A percentile compares a stretch with the other conserved stretches of the same genome.
These are phyloP conservation scores for Ruellia speciosa DNA, from an alignment of 305 asterid species.

Conservation along the genomic window DNA sequence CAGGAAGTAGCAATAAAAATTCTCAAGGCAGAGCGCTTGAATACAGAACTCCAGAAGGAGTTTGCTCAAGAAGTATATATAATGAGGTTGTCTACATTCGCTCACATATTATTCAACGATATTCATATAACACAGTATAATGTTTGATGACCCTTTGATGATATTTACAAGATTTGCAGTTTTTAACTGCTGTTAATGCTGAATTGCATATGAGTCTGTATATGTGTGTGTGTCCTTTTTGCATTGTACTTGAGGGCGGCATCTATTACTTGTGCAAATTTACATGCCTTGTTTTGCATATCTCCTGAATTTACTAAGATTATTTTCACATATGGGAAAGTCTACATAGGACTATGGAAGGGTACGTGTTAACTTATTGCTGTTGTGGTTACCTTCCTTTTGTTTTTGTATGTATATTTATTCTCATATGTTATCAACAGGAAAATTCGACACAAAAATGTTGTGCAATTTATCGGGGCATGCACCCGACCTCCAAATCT, in stretches of 20 bases:
- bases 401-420: background rate
- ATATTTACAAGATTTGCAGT: background rate
- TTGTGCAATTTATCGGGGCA: slow-evolving; percentile 69
- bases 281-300: too few species aligned
- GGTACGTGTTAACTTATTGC: too few species aligned
- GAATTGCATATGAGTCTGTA: too few species aligned
- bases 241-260: too few species aligned
- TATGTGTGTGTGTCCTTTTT: too few species aligned
- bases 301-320: too few species aligned
- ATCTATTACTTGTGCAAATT: too few species aligned
- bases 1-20: slow-evolving; percentile 83
- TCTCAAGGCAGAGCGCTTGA: slow-evolving; percentile 60
- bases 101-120: background rate
- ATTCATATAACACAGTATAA: background rate
- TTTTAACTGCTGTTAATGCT: slow-evolving; percentile 4
- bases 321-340: too few species aligned
- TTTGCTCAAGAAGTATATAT: slow-evolving; percentile 72
- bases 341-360: too few species aligned
- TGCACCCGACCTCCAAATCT: slow-evolving; percentile 62
- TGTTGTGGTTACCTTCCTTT: too few species aligned
- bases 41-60: slow-evolving; percentile 55
- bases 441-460: slow-evolving; percentile 68
- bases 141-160: background rate
- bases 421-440: slow-evolving; percentile 31
- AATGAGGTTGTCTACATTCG: slow-evolving; percentile 24